These are phyloP conservation scores for Auricularia auricula-judae DNA, from an alignment of 768 basidiomycete species.

Conservation along the genomic window DNA sequence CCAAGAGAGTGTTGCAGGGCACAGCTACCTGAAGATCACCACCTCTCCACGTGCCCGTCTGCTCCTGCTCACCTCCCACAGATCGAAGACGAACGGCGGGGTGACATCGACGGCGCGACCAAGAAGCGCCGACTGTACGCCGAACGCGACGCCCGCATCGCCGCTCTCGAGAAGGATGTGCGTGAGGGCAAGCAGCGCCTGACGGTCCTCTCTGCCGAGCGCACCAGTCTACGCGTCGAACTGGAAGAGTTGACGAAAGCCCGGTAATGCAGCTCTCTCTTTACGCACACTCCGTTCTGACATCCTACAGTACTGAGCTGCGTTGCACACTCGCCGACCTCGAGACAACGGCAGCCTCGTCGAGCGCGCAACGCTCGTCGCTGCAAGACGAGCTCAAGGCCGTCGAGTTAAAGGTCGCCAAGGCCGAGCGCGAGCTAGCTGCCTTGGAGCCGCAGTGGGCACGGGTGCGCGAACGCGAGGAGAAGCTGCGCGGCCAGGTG, in stretches of 20 bases:
- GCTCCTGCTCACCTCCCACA: conserved; percentile 3
- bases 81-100: conserved; percentile 52
- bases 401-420: conserved; percentile 47
- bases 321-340: conserved; percentile 77
- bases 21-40: too few relatives aligned
- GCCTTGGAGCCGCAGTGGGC: conserved; percentile 64
- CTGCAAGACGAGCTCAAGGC: conserved; percentile 54
- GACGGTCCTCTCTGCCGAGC: conserved; percentile 57
- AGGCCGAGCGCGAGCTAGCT: conserved; percentile 53
- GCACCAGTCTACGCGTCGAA: conserved; percentile 70
- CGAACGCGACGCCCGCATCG: background rate
- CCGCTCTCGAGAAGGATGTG: conserved; percentile 52
- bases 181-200: conserved; percentile 57
- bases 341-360: conserved; percentile 13
- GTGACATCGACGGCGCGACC: conserved; percentile 80
- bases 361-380: conserved; percentile 40
- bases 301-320: conserved; percentile 54
- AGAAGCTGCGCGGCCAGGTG: conserved; percentile 43
- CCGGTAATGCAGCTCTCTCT: too few relatives aligned
- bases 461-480: conserved; percentile 34
- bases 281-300: too few relatives aligned
- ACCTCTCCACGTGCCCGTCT: too few relatives aligned
- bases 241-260: conserved; percentile 54
- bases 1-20: too few relatives aligned
- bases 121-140: conserved; percentile 33